Evolutionary conservation across 2,329 filamentous ascomycete species (phyloP).

Genomic region (Penicillium griseofulvum): DNA sequence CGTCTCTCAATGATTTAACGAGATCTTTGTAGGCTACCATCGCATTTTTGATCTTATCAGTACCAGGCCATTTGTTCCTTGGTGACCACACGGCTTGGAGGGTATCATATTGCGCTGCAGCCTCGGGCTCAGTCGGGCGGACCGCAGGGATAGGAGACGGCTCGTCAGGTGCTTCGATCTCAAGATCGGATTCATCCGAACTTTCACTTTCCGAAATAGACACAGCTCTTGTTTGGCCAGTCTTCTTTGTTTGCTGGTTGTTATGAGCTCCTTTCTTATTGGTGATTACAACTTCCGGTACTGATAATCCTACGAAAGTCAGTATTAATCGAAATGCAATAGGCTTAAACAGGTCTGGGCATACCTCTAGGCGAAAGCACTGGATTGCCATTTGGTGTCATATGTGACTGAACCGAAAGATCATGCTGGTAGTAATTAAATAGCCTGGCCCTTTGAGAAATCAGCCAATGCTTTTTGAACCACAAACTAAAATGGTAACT

Average conservation of each 20-base stretch:
- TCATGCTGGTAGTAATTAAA: constrained; percentile 31
- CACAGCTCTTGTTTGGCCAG: constrained; percentile 6
- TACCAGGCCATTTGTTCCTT: constrained; percentile 49
- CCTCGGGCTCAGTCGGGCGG: constrained; percentile 53
- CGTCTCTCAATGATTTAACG: constrained; percentile 58
- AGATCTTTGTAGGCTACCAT: constrained; percentile 60
- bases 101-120: constrained; percentile 57
- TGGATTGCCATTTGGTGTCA: constrained; percentile 5
- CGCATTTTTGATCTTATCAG: constrained; percentile 54
- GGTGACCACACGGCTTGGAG: constrained; percentile 62
- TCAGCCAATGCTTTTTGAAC: neutral
- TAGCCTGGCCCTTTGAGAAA: constrained; percentile 9
- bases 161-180: constrained; percentile 53
- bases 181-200: constrained; percentile 50
- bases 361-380: constrained; percentile 3
- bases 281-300: constrained; percentile 10
- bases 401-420: constrained; percentile 24
- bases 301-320: neutral
- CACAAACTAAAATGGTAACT: neutral
- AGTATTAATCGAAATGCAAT: neutral
- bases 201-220: constrained; percentile 51
- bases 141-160: constrained; percentile 54
- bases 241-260: constrained; percentile 20
- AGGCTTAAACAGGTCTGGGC: neutral
- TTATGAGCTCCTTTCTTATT: constrained; percentile 24